A percentile compares a stretch with the other conserved stretches of the same genome.
Evolutionary conservation across 2,329 filamentous ascomycete species (phyloP).

Genomic region (Myriangium duriaei): DNA sequence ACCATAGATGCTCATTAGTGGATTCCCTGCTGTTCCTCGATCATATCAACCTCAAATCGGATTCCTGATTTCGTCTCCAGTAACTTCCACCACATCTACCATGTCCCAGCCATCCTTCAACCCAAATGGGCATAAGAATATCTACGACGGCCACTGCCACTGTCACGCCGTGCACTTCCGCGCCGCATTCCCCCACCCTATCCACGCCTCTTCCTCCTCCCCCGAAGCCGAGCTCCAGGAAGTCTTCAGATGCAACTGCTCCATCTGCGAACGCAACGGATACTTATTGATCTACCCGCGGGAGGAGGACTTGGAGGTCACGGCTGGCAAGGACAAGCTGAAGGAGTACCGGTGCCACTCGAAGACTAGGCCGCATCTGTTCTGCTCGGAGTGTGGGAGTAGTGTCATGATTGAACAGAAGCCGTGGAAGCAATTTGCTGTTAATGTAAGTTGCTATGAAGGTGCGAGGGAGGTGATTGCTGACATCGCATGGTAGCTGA

Average conservation of each 20-base stretch:
- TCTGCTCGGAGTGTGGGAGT: constrained; percentile 17
- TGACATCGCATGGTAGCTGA: constrained; percentile 6
- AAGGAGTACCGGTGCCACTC: constrained; percentile 14
- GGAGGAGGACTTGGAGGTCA: constrained; percentile 14
- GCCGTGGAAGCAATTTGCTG: constrained; percentile 10
- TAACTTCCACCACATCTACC: too few species aligned
- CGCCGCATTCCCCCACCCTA: constrained; percentile 12
- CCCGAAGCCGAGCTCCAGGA: constrained; percentile 8
- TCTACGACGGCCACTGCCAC: constrained; percentile 14
- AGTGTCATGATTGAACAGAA: constrained; percentile 16
- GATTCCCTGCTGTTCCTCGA: too few species aligned
- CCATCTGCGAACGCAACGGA: constrained; percentile 18
- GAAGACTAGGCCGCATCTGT: constrained; percentile 16
- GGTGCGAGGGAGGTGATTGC: background rate
- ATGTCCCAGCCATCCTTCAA: background rate
- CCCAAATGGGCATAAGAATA: background rate
- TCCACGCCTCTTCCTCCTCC: constrained; percentile 8
- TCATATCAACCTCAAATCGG: too few species aligned
- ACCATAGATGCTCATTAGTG: too few species aligned
- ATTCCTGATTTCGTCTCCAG: too few species aligned
- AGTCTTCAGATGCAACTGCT: constrained; percentile 17
- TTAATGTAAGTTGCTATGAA: constrained; percentile 12
- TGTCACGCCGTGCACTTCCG: constrained; percentile 15
- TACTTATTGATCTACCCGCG: constrained; percentile 15
- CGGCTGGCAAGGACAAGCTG: constrained; percentile 11